Percentiles rank a stretch among this genome's conserved stretches.
Conservation (phyloP, 345 rosid genomes). For the Moricandia arvensis region DNA sequence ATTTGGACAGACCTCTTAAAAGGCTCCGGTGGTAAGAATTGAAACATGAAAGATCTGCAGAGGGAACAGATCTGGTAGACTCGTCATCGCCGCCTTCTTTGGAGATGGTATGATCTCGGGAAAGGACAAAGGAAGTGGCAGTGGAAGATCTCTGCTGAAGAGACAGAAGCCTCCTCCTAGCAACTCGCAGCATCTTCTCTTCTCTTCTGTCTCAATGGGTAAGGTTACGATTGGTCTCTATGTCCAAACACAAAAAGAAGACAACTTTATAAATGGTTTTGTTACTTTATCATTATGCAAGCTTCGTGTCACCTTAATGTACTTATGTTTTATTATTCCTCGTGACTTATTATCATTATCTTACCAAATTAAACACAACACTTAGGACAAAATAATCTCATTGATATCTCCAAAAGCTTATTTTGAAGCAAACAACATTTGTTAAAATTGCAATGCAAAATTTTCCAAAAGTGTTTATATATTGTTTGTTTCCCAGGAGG, state of each 20-base stretch:
- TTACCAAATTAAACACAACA: background rate
- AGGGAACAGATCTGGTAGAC: background rate
- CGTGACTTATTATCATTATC: background rate
- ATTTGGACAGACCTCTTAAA: background rate
- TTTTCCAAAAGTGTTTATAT: background rate
- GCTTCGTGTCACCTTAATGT: conserved; percentile 16
- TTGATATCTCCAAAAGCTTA: conserved; percentile 18
- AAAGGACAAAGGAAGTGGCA: conserved; percentile 42
- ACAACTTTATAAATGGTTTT: background rate
- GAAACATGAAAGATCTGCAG: background rate
- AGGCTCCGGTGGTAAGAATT: background rate
- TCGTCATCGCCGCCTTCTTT: background rate
- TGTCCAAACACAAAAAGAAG: background rate
- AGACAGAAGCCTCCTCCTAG: conserved; percentile 72
- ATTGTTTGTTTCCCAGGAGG: conserved; percentile 12
- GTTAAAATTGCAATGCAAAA: conserved; percentile 2
- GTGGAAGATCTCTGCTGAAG: conserved; percentile 45
- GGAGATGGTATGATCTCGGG: conserved; percentile 27
- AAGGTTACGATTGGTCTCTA: conserved; percentile 13
- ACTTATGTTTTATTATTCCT: background rate
- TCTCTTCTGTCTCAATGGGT: conserved; percentile 30
- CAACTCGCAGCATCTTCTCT: conserved; percentile 64
- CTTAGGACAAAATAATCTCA: conserved; percentile 8
- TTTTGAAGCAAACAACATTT: conserved; percentile 29
- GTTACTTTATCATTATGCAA: background rate